Evolutionary conservation across 2,329 filamentous ascomycete species (phyloP), one percentile per base, ranked within the genome.

Genomic region (Lachnellula suecica): DNA sequence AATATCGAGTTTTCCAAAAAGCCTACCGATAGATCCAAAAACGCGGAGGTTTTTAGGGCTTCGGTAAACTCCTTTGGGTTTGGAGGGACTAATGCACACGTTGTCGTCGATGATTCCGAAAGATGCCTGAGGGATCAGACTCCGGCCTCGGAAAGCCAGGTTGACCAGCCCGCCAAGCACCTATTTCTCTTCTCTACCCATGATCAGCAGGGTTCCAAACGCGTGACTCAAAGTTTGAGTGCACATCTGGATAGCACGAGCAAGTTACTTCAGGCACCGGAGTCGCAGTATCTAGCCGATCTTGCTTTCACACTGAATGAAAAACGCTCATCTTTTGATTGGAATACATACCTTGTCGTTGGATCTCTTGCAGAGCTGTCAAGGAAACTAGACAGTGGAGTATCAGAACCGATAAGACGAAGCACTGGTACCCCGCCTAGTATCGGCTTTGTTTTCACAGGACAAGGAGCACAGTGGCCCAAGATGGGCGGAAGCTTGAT

Each of bases 51-150:
- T n/a, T n/a, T n/a, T n/a, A n/a, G 61, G 31, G 53, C 54, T 5
- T 57, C 51, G 9, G 47, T 63, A 15, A 63, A 65, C 29, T 54
- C 49, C 7, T 65, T 64, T 45, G 63, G 63, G 10, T 63, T 60
- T 38, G 61, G 61, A n/a, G 63, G 63, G 8, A 49, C 58, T 9
- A 61, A 61, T 43, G 42, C 53, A 22, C 58, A 60, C 19, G 57
- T 61, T 61, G 19, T 49, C 10, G 45, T 48, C 10, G 27, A 47
- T 13, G 44, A 47, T 29, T 20, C 20, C 4, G 25, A 23, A 19
- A 34, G 42, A 15, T 47, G 13, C 20, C 29, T 47, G 34, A n/a
- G n/a, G 2, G 20, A 27, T 23, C 27, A 24, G 23, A 24, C 27
- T 20, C 24, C 20, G n/a, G 24, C 13, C 34, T n/a, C 31, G 29